phyloP scores from a whole-genome alignment of 1,139 yeast genomes.

The Yamadazyma spencermartinsiae region DNA sequence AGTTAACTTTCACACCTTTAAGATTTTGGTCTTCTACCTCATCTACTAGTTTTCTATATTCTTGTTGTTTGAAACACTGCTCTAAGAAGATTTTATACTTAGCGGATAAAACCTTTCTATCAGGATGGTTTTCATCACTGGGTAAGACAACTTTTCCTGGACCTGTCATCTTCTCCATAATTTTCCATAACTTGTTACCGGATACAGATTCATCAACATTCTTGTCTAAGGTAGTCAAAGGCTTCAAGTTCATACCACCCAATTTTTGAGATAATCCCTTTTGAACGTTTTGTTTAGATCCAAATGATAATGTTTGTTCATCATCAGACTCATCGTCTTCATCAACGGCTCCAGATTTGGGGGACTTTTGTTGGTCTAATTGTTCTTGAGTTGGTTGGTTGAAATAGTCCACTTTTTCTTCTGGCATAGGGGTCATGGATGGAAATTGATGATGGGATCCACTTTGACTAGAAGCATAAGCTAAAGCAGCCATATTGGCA shows the following conservation, averaged over 20 bases:
- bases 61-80: conserved; percentile 78
- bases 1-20: conserved; percentile 1
- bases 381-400: conserved; percentile 28
- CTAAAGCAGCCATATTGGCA: conserved; percentile 57
- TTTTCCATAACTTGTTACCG: conserved; percentile 74
- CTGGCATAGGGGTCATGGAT: conserved; percentile 52
- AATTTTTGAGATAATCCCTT: conserved; percentile 47
- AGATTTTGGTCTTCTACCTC: conserved; percentile 43
- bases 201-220: conserved; percentile 23
- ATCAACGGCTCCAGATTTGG: conserved; percentile 14
- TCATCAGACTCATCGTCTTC: conserved; percentile 41
- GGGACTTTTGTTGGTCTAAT: conserved; percentile 16
- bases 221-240: conserved; percentile 29
- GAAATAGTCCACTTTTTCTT: conserved; percentile 47
- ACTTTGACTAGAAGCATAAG: conserved; percentile 36
- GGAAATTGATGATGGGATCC: conserved; percentile 56
- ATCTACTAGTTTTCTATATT: conserved; percentile 71
- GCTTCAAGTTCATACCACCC: conserved; percentile 38
- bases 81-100: conserved; percentile 86
- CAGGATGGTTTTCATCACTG: conserved; percentile 54
- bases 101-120: conserved; percentile 66
- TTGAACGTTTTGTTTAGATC: conserved; percentile 53
- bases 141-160: conserved; percentile 81
- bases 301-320: conserved; percentile 56
- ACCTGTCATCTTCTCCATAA: conserved; percentile 83